Conservation (phyloP, 371 early-diverging fungal species). For the Mycotypha africana region DNA sequence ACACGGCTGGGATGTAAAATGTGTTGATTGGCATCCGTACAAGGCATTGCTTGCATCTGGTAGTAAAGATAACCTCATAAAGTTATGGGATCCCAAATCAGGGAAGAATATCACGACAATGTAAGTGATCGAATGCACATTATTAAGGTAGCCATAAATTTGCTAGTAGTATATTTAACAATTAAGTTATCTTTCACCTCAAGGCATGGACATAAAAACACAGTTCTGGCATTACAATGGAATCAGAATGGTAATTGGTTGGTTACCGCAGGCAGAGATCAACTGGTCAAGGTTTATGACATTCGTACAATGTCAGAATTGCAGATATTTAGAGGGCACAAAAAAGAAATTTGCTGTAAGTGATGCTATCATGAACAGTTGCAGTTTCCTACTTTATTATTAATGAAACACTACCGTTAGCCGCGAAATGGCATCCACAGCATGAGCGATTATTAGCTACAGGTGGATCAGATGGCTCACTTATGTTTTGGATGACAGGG, state of each 20-base stretch:
- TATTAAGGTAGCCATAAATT: too few species aligned
- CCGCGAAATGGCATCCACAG: conserved; percentile 95
- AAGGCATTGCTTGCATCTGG: conserved; percentile 97
- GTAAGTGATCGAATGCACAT: too few species aligned
- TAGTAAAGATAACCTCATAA: conserved; percentile 97
- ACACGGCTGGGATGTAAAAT: conserved; percentile 99
- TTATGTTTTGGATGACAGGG: conserved; percentile 94
- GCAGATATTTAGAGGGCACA: conserved; percentile 88
- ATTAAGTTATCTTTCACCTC: too few species aligned
- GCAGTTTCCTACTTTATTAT: too few species aligned
- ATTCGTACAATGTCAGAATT: conserved; percentile 95
- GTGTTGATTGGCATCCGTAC: conserved; percentile 98
- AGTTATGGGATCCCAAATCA: conserved; percentile 99
- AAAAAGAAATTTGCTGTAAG: conserved; percentile 92
- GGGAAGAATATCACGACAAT: conserved; percentile 88
- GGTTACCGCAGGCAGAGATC: conserved; percentile 94
- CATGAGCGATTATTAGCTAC: conserved; percentile 91
- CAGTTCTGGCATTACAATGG: conserved; percentile 91
- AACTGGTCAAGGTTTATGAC: conserved; percentile 93
- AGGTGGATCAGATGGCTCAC: conserved; percentile 93
- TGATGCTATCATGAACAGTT: conserved; percentile 3
- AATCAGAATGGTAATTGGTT: conserved; percentile 98
- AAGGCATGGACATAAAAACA: conserved; percentile 97
- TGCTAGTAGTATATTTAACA: too few species aligned
- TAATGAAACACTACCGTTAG: conserved; percentile 29